Evolutionary conservation across 192 early-diverging fungal genomes (phyloP).

Genomic region (Coemansia brasiliensis): DNA sequence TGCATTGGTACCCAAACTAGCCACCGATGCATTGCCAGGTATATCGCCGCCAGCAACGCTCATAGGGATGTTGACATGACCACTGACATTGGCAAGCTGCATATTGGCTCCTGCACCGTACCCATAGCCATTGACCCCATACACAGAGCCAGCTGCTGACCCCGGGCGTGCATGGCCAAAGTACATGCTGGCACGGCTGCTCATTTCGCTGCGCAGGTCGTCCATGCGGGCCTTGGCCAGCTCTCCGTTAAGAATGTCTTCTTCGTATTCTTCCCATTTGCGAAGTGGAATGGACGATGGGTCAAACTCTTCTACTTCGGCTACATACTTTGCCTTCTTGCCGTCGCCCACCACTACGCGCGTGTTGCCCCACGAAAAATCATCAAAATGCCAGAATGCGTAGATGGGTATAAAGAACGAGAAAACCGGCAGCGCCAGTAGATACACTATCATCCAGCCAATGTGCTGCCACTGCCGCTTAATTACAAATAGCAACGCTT

Average conservation of each 20-base stretch:
- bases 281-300: conserved; percentile 73
- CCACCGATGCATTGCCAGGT: conserved; percentile 19
- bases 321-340: conserved; percentile 62
- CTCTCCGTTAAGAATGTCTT: conserved; percentile 54
- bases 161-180: conserved; percentile 48
- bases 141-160: conserved; percentile 49
- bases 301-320: conserved; percentile 76
- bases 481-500: conserved; percentile 86
- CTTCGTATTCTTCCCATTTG: conserved; percentile 84
- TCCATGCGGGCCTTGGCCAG: conserved; percentile 37
- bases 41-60: conserved; percentile 38
- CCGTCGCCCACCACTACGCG: conserved; percentile 87
- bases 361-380: conserved; percentile 99
- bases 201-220: conserved; percentile 55
- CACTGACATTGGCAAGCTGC: conserved; percentile 27
- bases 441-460: conserved; percentile 97
- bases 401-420: conserved; percentile 88
- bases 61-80: conserved; percentile 36
- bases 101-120: conserved; percentile 46
- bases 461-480: conserved; percentile 93
- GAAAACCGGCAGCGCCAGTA: conserved; percentile 91
- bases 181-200: conserved; percentile 58
- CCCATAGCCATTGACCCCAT: conserved; percentile 45
- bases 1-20: conserved; percentile 21
- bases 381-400: conserved; percentile 99